These are phyloP conservation scores for Chlorencoelia australis DNA, from an alignment of 2,329 filamentous ascomycete genomes.

Conservation along the genomic window DNA sequence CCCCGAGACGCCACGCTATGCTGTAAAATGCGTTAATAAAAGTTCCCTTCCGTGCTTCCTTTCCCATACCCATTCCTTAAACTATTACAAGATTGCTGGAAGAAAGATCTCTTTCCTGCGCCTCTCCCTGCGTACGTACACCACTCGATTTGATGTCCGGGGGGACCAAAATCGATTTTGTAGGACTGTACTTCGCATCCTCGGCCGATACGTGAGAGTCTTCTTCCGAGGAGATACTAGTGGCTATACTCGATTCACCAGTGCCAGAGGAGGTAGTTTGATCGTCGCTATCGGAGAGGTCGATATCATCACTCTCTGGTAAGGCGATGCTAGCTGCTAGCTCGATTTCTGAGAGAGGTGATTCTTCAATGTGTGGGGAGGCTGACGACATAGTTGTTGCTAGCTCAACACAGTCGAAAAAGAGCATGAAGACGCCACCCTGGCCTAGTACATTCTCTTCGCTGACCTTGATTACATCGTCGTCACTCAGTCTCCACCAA, in stretches of 20 bases:
- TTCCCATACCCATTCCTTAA: no score
- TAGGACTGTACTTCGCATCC: conserved; percentile 16
- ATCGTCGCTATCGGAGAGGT: conserved; percentile 14
- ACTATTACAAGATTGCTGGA: no score
- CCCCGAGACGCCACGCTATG: no score
- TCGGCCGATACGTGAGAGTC: conserved; percentile 3
- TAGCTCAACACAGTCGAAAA: conserved; percentile 70
- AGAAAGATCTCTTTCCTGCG: no score
- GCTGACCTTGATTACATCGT: conserved; percentile 64
- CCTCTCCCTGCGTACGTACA: no score
- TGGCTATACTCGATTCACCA: conserved; percentile 14
- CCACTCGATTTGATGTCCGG: no score
- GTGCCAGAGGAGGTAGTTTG: conserved; percentile 3
- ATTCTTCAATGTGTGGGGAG: not conserved
- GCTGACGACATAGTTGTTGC: conserved; percentile 5
- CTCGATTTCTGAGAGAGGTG: conserved; percentile 1
- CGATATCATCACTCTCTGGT: conserved; percentile 13
- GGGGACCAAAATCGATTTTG: conserved; percentile 22
- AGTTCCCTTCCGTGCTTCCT: no score
- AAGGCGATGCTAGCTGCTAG: conserved; percentile 14
- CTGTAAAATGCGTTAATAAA: no score
- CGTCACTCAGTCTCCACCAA: conserved; percentile 92
- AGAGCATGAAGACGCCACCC: conserved; percentile 87
- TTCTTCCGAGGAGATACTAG: conserved; percentile 19
- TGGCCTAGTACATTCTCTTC: conserved; percentile 66